These are phyloP conservation scores for Pestalotiopsis sp. DNA, from an alignment of 2,329 filamentous ascomycete genomes.

Conservation along the genomic window DNA sequence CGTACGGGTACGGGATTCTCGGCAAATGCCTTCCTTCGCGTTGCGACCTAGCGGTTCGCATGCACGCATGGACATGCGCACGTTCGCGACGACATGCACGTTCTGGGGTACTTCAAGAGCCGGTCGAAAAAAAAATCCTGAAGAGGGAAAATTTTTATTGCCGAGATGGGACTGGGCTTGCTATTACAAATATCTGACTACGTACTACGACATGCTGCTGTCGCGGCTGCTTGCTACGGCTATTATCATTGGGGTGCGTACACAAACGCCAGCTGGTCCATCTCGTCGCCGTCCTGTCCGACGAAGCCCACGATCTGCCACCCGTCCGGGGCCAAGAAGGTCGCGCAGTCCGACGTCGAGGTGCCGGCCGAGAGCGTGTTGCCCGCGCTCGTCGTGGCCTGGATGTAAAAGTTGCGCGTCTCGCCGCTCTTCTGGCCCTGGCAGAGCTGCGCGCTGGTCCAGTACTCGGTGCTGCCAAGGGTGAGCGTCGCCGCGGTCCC, in stretches of 20 bases:
- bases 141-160: neutral
- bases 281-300: constrained; percentile 55
- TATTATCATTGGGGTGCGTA: constrained; percentile 42
- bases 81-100: neutral
- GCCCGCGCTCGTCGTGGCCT: constrained; percentile 53
- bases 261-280: constrained; percentile 56
- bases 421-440: constrained; percentile 45
- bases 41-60: neutral
- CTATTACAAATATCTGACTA: neutral
- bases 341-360: constrained; percentile 48
- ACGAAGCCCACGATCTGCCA: constrained; percentile 57
- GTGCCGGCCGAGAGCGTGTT: constrained; percentile 47
- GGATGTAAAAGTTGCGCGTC: constrained; percentile 59
- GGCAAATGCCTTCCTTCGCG: neutral
- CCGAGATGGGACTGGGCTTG: neutral
- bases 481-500: constrained; percentile 45
- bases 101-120: neutral
- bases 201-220: neutral
- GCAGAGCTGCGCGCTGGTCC: constrained; percentile 52
- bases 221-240: neutral
- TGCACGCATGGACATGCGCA: neutral
- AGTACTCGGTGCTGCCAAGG: constrained; percentile 49
- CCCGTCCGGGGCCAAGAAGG: constrained; percentile 47
- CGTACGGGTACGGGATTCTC: neutral
- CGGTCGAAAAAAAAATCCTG: neutral